A percentile compares a stretch with the other conserved stretches of the same genome.
These are phyloP conservation scores for Vanrija sp. DNA, from an alignment of 1,284 basidiomycete species.

Conservation along the genomic window DNA sequence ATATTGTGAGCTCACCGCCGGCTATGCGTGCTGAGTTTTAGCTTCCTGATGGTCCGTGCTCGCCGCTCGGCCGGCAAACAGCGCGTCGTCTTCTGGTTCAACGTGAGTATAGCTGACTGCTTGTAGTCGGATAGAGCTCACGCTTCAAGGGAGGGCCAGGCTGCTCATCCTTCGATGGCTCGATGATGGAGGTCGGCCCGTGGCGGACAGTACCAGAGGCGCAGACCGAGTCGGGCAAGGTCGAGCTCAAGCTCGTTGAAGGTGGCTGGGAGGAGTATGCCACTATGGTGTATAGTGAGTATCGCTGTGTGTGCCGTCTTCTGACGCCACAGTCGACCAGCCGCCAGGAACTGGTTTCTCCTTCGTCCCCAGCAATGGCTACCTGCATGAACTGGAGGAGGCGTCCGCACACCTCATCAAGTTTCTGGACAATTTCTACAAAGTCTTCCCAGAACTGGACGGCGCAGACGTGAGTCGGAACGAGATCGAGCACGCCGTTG, in stretches of 20 bases:
- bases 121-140: no score
- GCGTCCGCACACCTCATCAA: conserved; percentile 73
- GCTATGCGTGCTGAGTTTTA: conserved; percentile 54
- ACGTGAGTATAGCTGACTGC: conserved; percentile 57
- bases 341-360: conserved; percentile 94
- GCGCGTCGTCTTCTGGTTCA: conserved; percentile 93
- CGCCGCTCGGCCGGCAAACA: conserved; percentile 80
- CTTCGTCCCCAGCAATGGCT: conserved; percentile 79
- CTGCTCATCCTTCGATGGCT: conserved; percentile 93
- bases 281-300: conserved; percentile 86
- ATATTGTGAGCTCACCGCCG: conserved; percentile 47
- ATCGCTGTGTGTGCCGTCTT: background rate
- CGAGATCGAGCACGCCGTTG: background rate
- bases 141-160: conserved; percentile 77
- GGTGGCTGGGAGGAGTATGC: conserved; percentile 99
- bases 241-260: conserved; percentile 70
- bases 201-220: conserved; percentile 61
- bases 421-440: conserved; percentile 83
- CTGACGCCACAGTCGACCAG: conserved; percentile 72
- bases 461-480: conserved; percentile 68
- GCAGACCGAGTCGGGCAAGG: conserved; percentile 55
- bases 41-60: conserved; percentile 88
- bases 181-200: conserved; percentile 97
- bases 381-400: conserved; percentile 74
- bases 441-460: conserved; percentile 83